These are phyloP conservation scores for Laguncularia racemosa DNA, from an alignment of 345 rosid genomes.

Conservation along the genomic window DNA sequence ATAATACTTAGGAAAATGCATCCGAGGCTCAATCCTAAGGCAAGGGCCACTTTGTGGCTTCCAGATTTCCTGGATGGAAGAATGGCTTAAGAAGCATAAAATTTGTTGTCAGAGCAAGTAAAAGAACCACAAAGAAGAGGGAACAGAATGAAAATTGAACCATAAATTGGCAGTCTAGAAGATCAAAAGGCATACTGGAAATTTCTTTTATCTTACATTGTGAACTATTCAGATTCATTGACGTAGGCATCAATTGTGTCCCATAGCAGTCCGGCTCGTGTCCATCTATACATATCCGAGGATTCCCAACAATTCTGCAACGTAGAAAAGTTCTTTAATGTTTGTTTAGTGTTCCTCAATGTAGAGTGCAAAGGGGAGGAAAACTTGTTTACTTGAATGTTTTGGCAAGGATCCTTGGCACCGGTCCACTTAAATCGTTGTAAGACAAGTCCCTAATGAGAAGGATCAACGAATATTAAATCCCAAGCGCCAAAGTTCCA, in stretches of 20 bases:
- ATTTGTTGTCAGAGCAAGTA: no score
- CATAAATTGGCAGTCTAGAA: not conserved
- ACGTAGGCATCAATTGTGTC: slow-evolving; percentile 68
- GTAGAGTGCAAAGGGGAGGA: slow-evolving; percentile 3
- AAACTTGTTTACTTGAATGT: slow-evolving; percentile 52
- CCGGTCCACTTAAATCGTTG: slow-evolving; percentile 77
- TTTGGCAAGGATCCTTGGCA: slow-evolving; percentile 68
- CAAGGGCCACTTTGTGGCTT: slow-evolving; percentile 58
- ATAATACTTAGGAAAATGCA: slow-evolving; percentile 44
- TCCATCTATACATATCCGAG: slow-evolving; percentile 68
- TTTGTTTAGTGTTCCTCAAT: not conserved
- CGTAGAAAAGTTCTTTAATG: not conserved
- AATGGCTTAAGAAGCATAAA: slow-evolving; percentile 23
- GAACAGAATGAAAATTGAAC: slow-evolving; percentile 7
- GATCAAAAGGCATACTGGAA: no score
- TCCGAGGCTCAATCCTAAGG: slow-evolving; percentile 56
- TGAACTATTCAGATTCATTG: slow-evolving; percentile 75
- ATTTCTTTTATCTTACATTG: slow-evolving; percentile 28
- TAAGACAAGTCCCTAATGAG: slow-evolving; percentile 63
- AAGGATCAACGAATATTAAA: slow-evolving; percentile 8
- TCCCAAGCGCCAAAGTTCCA: not conserved
- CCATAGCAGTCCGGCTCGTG: slow-evolving; percentile 78
- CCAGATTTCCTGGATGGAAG: slow-evolving; percentile 25
- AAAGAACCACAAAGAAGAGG: not conserved
- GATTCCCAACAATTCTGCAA: slow-evolving; percentile 76